These are phyloP conservation scores for Irpex sp. DNA, from an alignment of 1,284 basidiomycete species.

Conservation along the genomic window DNA sequence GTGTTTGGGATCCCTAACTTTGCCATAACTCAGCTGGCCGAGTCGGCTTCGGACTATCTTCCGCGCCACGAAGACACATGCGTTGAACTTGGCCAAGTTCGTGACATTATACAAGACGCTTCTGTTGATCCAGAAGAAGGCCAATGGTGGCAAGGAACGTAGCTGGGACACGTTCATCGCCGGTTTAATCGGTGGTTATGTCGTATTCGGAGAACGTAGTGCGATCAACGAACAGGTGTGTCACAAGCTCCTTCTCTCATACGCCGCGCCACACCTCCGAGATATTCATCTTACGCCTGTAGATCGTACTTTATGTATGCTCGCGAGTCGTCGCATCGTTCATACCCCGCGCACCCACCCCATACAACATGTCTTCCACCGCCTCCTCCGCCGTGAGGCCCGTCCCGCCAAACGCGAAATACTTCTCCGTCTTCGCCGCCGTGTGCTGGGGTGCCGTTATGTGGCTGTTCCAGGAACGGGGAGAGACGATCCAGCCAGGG, in stretches of 20 bases:
- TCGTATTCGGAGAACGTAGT: constrained; percentile 91
- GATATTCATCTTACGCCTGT: not conserved
- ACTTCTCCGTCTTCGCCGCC: constrained; percentile 89
- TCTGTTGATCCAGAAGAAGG: constrained; percentile 76
- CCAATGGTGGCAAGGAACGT: constrained; percentile 80
- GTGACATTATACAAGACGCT: constrained; percentile 91
- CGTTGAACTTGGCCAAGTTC: constrained; percentile 89
- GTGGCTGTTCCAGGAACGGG: constrained; percentile 88
- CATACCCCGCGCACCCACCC: constrained; percentile 66
- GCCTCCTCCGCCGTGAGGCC: constrained; percentile 51
- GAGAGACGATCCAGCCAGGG: constrained; percentile 89
- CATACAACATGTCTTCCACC: constrained; percentile 38
- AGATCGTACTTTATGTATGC: constrained; percentile 97
- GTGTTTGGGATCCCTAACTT: constrained; percentile 9
- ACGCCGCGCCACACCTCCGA: not conserved
- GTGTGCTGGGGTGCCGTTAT: constrained; percentile 95
- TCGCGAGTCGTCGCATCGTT: constrained; percentile 87
- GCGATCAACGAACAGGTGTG: constrained; percentile 98
- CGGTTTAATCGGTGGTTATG: constrained; percentile 88
- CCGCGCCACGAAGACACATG: constrained; percentile 87
- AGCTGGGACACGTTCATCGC: constrained; percentile 89
- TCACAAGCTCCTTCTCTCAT: constrained; percentile 8
- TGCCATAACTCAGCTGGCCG: constrained; percentile 52
- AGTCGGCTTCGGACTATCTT: constrained; percentile 69
- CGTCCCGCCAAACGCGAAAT: constrained; percentile 74